Evolutionary conservation across 2,329 filamentous ascomycete genomes (phyloP).

Genomic region (Monilinia aucupariae): DNA sequence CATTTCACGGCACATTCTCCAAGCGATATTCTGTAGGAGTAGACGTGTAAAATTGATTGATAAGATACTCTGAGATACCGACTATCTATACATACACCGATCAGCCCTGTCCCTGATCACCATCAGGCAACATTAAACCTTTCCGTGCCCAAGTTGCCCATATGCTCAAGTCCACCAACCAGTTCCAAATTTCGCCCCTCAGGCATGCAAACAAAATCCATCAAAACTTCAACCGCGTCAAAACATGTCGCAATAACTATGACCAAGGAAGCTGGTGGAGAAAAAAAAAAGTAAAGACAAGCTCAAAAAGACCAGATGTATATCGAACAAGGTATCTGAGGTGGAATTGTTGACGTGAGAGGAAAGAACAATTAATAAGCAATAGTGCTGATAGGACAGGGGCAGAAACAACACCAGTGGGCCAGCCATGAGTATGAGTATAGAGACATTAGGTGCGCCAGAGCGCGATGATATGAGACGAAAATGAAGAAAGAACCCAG

Average conservation of each 20-base stretch:
- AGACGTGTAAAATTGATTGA: slow-evolving; percentile 19
- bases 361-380: slow-evolving; percentile 31
- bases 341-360: slow-evolving; percentile 28
- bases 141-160: slow-evolving; percentile 16
- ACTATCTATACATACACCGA: slow-evolving; percentile 25
- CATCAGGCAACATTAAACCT: slow-evolving; percentile 15
- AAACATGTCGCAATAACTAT: slow-evolving; percentile 20
- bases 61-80: slow-evolving; percentile 20
- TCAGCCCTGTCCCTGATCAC: slow-evolving; percentile 13
- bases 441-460: slow-evolving; percentile 29
- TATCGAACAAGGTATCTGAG: slow-evolving; percentile 58
- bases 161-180: slow-evolving; percentile 7
- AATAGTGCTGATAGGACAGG: slow-evolving; percentile 31
- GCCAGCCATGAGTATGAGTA: slow-evolving; percentile 35
- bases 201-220: slow-evolving; percentile 20
- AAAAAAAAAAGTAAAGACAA: slow-evolving; percentile 10
- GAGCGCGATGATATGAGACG: slow-evolving; percentile 22
- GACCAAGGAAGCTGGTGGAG: slow-evolving; percentile 3
- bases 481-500: slow-evolving; percentile 31
- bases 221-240: slow-evolving; percentile 20
- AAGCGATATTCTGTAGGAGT: neutral
- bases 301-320: slow-evolving; percentile 35
- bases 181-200: slow-evolving; percentile 13
- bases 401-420: slow-evolving; percentile 36
- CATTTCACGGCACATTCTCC: neutral